Base-by-base conservation (phyloP, 805 yeast species). In the Isabelozyma rhagii region DNA sequence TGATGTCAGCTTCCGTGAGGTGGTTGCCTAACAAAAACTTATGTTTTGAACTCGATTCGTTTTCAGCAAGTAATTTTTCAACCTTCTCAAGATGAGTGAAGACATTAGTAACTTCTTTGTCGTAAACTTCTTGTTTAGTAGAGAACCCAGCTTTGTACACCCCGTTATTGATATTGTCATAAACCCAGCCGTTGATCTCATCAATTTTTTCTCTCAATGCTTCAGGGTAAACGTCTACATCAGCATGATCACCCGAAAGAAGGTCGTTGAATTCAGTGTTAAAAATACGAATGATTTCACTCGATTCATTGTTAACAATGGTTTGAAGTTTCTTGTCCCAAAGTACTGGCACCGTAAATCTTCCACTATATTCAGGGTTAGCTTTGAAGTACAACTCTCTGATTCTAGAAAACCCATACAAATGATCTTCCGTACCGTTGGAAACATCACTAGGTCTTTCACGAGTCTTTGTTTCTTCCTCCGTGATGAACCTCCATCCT, bases 101-200 rank as follows among this genome's bases (percentile, higher is more conserved):
- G 36, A 92, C 69, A 41, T 77, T 79, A 34, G 58, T 66, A 3
- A 86, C 89, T 58, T 85, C 85, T 47, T 71, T 71, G 55, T 88
- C 93, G 62, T 92, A 92, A 10, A 85, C 88, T 54, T 86, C 90
- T 67, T 89, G 96, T 49, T 78, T 78, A 9, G 90, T 83, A 4
- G 97, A 89, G 68, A 92, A 93, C 0, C 98, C 98, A 2, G 94
- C 57, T 71, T 90, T 93, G 77, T 93, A 93, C 40, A 92, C 97
- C 39, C 97, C 97, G 62, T 88, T 89, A 77, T 92, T 91, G 67
- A 93, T 87, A 59, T 79, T 81, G 61, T 87, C 88, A 67, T 92
- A 92, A 39, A 89, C 80, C 92, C 96, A 86, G 14, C 74, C 78
- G 62, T 94, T 91, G 56, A 90, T 62, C 48, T 81, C 89, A 61